These are phyloP conservation scores for Cryptosporidium tyzzeri DNA, from an alignment of 169 alveolate genomes.

Conservation along the genomic window DNA sequence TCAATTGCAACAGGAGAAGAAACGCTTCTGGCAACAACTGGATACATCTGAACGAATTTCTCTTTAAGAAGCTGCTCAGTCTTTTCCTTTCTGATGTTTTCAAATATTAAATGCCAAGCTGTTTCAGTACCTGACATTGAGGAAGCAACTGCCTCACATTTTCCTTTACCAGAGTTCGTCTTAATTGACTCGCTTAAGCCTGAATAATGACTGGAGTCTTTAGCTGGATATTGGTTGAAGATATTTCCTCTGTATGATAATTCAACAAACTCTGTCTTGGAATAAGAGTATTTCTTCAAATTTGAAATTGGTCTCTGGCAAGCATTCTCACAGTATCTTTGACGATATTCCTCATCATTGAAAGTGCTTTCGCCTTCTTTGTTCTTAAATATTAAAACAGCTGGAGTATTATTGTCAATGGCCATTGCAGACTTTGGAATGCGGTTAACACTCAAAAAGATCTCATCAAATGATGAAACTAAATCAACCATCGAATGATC, in stretches of 20 bases:
- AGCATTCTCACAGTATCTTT: slow-evolving; percentile 30
- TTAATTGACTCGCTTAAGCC: slow-evolving; percentile 5
- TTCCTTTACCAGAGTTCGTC: slow-evolving; percentile 19
- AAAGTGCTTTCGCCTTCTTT: not conserved
- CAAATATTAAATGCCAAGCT: slow-evolving; percentile 29
- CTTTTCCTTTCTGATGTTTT: slow-evolving; percentile 13
- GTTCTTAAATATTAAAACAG: slow-evolving; percentile 27
- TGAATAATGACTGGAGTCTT: slow-evolving; percentile 5
- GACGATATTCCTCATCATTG: slow-evolving; percentile 36
- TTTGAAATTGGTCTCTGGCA: slow-evolving; percentile 53
- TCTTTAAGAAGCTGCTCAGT: not conserved
- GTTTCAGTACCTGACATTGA: slow-evolving; percentile 21
- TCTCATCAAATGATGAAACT: slow-evolving; percentile 35
- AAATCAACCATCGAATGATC: slow-evolving; percentile 1
- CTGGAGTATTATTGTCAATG: slow-evolving; percentile 8
- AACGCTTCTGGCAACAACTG: slow-evolving; percentile 20
- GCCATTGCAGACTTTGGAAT: slow-evolving; percentile 7
- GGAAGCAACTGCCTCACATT: slow-evolving; percentile 9
- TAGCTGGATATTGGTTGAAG: slow-evolving; percentile 64
- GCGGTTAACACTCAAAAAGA: slow-evolving; percentile 39
- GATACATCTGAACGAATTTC: slow-evolving; percentile 15
- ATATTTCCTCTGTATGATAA: slow-evolving; percentile 36
- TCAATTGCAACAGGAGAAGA: slow-evolving; percentile 22
- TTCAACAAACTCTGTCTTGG: slow-evolving; percentile 60
- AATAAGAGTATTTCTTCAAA: slow-evolving; percentile 33